A percentile compares a stretch with the other conserved stretches of the same genome.
phyloP scores from a whole-genome alignment of 2,329 filamentous ascomycete genomes.

The Acrocalymma vagum region DNA sequence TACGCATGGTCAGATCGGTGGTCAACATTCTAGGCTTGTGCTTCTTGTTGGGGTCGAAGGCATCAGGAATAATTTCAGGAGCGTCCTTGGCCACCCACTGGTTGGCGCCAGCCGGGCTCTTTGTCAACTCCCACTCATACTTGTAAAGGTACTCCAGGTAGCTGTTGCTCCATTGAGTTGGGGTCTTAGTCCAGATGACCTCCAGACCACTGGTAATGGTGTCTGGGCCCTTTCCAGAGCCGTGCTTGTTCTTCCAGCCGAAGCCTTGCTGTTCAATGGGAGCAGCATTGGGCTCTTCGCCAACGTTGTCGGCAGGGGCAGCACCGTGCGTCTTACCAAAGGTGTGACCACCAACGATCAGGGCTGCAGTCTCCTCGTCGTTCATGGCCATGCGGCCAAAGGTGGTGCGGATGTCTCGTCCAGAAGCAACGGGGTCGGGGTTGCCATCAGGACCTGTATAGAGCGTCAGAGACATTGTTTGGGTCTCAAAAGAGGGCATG shows the following conservation, averaged over 20 bases:
- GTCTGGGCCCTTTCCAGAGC: constrained; percentile 73
- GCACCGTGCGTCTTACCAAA: constrained; percentile 87
- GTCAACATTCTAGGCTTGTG: constrained; percentile 80
- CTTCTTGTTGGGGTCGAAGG: constrained; percentile 75
- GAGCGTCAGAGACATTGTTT: constrained; percentile 5
- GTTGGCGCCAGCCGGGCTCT: constrained; percentile 78
- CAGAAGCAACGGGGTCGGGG: constrained; percentile 74
- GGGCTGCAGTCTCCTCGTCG: constrained; percentile 80
- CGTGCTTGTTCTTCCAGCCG: constrained; percentile 74
- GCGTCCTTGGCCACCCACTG: constrained; percentile 79
- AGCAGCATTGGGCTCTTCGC: constrained; percentile 72
- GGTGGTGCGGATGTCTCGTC: constrained; percentile 75
- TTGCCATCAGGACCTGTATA: constrained; percentile 73
- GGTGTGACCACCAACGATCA: constrained; percentile 80
- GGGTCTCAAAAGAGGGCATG: neutral
- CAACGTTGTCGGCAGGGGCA: constrained; percentile 69
- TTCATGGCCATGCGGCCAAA: constrained; percentile 86
- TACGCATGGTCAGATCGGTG: constrained; percentile 75
- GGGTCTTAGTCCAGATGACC: constrained; percentile 81
- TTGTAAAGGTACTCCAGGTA: constrained; percentile 81
- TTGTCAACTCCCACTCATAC: constrained; percentile 79
- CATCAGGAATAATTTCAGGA: constrained; percentile 73
- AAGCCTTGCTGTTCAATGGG: constrained; percentile 72
- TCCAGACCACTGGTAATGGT: constrained; percentile 80
- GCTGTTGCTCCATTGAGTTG: constrained; percentile 77